Evolutionary conservation across 805 yeast species (phyloP).

Genomic region (Zygotorulaspora florentina): DNA sequence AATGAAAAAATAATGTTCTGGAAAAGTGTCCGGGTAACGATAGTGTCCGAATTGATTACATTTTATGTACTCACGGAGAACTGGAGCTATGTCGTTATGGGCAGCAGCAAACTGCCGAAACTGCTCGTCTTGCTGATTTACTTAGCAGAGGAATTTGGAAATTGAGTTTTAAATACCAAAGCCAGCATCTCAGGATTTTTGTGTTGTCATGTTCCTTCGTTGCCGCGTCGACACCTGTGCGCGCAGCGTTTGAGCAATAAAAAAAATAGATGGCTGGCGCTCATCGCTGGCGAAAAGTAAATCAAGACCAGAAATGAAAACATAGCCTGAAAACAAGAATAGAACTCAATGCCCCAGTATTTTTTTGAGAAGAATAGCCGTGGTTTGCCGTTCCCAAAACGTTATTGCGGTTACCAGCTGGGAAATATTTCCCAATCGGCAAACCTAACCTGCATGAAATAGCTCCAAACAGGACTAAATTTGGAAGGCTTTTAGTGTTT

Average conservation of each 20-base stretch:
- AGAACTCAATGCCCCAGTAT: too few species aligned
- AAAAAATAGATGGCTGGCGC: not conserved
- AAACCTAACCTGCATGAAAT: not conserved
- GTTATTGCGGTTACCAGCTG: not conserved
- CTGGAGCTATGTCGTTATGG: too few species aligned
- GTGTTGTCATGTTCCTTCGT: not conserved
- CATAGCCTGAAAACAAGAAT: too few species aligned
- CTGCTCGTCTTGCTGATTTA: not conserved
- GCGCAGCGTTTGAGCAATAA: not conserved
- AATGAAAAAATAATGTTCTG: not conserved
- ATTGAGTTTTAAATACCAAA: not conserved
- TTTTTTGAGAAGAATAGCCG: too few species aligned
- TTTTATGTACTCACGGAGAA: too few species aligned
- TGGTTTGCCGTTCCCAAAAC: not conserved
- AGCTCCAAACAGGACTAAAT: not conserved
- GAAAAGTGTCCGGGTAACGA: slow-evolving; percentile 1
- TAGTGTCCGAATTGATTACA: too few species aligned
- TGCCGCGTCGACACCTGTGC: not conserved
- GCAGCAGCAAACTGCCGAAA: too few species aligned
- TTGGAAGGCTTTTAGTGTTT: not conserved
- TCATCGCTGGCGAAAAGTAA: not conserved
- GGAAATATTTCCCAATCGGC: not conserved
- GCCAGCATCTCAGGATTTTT: not conserved
- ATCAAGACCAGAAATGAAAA: not conserved
- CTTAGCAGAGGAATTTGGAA: not conserved